These are phyloP conservation scores for Herpetomonas samuelpessoai DNA, from an alignment of 208 protist species.

Conservation along the genomic window DNA sequence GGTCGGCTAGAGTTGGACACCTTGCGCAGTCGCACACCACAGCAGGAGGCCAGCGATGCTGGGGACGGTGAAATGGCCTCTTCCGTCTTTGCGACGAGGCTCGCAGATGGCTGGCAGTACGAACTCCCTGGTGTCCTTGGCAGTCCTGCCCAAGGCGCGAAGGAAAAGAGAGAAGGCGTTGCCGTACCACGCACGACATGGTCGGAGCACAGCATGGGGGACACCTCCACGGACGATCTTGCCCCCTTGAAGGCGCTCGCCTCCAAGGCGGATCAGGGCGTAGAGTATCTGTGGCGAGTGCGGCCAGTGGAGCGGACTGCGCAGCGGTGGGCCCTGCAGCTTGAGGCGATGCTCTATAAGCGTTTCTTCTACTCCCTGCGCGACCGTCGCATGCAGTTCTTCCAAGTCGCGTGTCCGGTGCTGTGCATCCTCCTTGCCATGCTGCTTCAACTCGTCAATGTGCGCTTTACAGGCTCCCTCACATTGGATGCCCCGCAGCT, in stretches of 20 bases:
- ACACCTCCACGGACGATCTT: not conserved
- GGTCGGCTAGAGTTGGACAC: no score
- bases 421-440: constrained; percentile 61
- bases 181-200: not conserved
- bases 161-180: no score
- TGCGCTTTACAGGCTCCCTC: constrained; percentile 12
- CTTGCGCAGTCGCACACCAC: no score
- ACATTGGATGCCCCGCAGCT: constrained; percentile 11
- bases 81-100: not conserved
- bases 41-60: not conserved
- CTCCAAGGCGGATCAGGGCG: not conserved
- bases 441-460: constrained; percentile 43
- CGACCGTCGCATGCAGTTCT: constrained; percentile 55
- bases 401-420: constrained; percentile 69
- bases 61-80: not conserved
- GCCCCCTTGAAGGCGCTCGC: not conserved
- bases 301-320: constrained; percentile 1
- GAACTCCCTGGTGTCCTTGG: not conserved
- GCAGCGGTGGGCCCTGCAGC: constrained; percentile 25
- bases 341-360: constrained; percentile 48
- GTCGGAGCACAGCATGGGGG: not conserved
- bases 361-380: constrained; percentile 56
- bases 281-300: constrained; percentile 12
- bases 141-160: not conserved
- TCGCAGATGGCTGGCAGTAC: no score